Conservation (phyloP, 768 basidiomycete genomes). For the Cubamyces sp. region DNA sequence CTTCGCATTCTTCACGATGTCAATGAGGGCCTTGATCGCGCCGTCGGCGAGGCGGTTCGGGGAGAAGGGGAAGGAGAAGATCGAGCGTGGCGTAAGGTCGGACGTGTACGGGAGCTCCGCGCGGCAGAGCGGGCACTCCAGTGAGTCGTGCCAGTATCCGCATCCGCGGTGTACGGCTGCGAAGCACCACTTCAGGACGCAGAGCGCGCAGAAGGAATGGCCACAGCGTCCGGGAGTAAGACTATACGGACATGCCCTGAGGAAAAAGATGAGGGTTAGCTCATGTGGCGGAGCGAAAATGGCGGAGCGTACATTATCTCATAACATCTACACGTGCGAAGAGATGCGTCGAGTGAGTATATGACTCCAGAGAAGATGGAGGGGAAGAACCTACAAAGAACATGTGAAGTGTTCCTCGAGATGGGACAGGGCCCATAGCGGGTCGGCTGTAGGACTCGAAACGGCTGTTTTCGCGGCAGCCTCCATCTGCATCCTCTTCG, state of each 20-base stretch:
- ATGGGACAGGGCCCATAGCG: slow-evolving; percentile 45
- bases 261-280: background rate
- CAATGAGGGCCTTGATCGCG: slow-evolving; percentile 55
- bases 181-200: slow-evolving; percentile 72
- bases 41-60: slow-evolving; percentile 62
- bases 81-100: slow-evolving; percentile 53
- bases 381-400: slow-evolving; percentile 51
- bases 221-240: slow-evolving; percentile 61
- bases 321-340: slow-evolving; percentile 53
- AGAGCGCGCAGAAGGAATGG: slow-evolving; percentile 69
- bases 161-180: slow-evolving; percentile 64
- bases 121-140: slow-evolving; percentile 72
- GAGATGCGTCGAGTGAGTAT: background rate
- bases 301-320: slow-evolving; percentile 53
- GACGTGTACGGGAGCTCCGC: slow-evolving; percentile 52
- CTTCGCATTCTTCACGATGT: slow-evolving; percentile 40
- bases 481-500: background rate
- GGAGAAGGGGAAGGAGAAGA: slow-evolving; percentile 61
- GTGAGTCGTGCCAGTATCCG: slow-evolving; percentile 68
- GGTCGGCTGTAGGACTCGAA: background rate
- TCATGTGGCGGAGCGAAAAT: background rate
- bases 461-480: background rate
- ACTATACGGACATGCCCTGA: slow-evolving; percentile 57
- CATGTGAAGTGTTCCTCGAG: slow-evolving; percentile 70
- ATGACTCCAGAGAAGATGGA: background rate